Conservation (phyloP, 371 early-diverging fungal genomes). For the Coemansia sp. region DNA sequence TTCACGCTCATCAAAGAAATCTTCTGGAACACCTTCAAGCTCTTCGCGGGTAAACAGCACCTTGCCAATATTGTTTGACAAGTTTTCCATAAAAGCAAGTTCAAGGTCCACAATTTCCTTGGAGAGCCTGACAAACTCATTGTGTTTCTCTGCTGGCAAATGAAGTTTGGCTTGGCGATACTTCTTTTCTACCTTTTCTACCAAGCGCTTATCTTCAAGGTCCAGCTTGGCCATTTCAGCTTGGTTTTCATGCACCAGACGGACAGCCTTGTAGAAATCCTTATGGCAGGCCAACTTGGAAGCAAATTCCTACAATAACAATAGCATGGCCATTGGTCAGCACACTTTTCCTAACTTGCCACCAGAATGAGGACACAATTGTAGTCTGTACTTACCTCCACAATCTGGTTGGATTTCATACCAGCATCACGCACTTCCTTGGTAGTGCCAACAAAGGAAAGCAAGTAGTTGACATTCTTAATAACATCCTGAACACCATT, state of each 20-base stretch:
- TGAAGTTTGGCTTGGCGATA: constrained; percentile 66
- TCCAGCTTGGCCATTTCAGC: constrained; percentile 53
- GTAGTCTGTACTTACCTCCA: too few relatives aligned
- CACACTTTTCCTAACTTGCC: too few relatives aligned
- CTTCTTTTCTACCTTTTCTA: constrained; percentile 56
- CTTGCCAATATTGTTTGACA: constrained; percentile 52
- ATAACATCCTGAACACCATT: too few relatives aligned
- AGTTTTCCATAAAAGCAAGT: constrained; percentile 62
- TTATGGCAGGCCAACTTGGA: constrained; percentile 14
- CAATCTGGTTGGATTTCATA: too few relatives aligned
- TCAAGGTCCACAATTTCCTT: constrained; percentile 60
- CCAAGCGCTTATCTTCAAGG: constrained; percentile 61
- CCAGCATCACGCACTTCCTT: too few relatives aligned
- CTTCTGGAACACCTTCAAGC: constrained; percentile 68
- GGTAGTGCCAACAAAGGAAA: too few relatives aligned
- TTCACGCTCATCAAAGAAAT: constrained; percentile 59
- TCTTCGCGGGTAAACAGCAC: constrained; percentile 56
- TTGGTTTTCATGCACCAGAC: constrained; percentile 49
- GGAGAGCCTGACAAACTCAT: constrained; percentile 58
- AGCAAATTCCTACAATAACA: too few relatives aligned
- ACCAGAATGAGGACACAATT: too few relatives aligned
- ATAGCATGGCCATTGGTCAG: too few relatives aligned
- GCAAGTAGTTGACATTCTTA: too few relatives aligned
- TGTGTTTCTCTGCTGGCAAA: constrained; percentile 58
- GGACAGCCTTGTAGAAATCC: constrained; percentile 61